These are phyloP conservation scores for Lentinula sp. DNA, from an alignment of 768 basidiomycete genomes.

Conservation along the genomic window DNA sequence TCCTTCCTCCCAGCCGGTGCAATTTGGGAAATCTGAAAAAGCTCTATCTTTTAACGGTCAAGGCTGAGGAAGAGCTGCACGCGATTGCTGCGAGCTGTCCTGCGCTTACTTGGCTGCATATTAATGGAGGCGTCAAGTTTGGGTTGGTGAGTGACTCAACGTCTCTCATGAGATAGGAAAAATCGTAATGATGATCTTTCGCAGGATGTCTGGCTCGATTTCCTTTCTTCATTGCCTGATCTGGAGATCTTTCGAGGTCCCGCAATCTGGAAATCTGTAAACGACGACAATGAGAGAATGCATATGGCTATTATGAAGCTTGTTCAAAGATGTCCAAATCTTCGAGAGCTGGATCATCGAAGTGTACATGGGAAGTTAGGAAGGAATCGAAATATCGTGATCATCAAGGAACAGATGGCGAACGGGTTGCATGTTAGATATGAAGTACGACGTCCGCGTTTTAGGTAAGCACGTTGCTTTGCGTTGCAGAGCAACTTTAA, in stretches of 20 bases:
- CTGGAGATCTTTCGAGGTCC: constrained; percentile 38
- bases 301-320: constrained; percentile 34
- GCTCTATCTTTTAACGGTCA: background rate
- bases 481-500: background rate
- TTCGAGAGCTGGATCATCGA: constrained; percentile 37
- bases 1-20: background rate
- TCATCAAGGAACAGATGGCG: constrained; percentile 24
- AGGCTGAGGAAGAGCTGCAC: background rate
- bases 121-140: background rate
- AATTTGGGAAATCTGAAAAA: background rate
- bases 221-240: constrained; percentile 33
- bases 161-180: constrained; percentile 7
- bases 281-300: constrained; percentile 28
- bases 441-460: constrained; percentile 19
- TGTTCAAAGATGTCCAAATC: constrained; percentile 30
- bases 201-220: constrained; percentile 32
- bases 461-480: constrained; percentile 18
- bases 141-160: constrained; percentile 13
- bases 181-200: background rate
- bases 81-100: background rate
- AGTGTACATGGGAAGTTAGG: constrained; percentile 25
- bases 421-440: constrained; percentile 26
- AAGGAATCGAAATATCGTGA: constrained; percentile 29
- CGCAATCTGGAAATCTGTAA: constrained; percentile 36
- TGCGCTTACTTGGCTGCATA: background rate